phyloP scores from a whole-genome alignment of 768 basidiomycete genomes.

The Rhodotorula sphaerocarpa region DNA sequence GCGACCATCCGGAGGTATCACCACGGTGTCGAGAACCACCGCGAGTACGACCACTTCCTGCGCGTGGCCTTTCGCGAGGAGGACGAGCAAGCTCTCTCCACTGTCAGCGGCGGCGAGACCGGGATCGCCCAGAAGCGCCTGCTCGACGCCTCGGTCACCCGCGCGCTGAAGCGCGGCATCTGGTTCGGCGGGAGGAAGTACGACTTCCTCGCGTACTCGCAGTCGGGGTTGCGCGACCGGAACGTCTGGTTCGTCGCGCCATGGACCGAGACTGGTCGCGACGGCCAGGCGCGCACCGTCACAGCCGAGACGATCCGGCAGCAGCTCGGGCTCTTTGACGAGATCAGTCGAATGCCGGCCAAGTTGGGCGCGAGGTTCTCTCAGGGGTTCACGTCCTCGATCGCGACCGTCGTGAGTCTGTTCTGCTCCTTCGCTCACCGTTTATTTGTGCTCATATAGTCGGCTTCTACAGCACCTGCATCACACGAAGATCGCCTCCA shows the following conservation, averaged over 20 bases:
- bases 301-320: background rate
- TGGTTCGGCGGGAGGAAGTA: constrained; percentile 12
- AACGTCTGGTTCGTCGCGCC: constrained; percentile 13
- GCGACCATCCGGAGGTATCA: constrained; percentile 14
- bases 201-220: constrained; percentile 30
- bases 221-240: constrained; percentile 8
- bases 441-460: too few species aligned
- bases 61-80: constrained; percentile 28
- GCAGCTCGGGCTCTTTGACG: constrained; percentile 12
- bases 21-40: background rate
- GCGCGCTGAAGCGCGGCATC: background rate
- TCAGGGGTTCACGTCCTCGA: constrained; percentile 11
- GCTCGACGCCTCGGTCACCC: constrained; percentile 1
- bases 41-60: constrained; percentile 8
- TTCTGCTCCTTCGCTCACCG: background rate
- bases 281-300: background rate
- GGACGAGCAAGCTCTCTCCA: background rate
- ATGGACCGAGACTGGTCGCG: background rate
- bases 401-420: background rate
- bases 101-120: background rate
- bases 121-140: background rate
- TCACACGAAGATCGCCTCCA: background rate
- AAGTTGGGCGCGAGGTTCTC: constrained; percentile 18
- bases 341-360: constrained; percentile 6
- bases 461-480: background rate